Evolutionary conservation across 768 basidiomycete genomes (phyloP).

Genomic region (Xerocomellus chrysenteron): DNA sequence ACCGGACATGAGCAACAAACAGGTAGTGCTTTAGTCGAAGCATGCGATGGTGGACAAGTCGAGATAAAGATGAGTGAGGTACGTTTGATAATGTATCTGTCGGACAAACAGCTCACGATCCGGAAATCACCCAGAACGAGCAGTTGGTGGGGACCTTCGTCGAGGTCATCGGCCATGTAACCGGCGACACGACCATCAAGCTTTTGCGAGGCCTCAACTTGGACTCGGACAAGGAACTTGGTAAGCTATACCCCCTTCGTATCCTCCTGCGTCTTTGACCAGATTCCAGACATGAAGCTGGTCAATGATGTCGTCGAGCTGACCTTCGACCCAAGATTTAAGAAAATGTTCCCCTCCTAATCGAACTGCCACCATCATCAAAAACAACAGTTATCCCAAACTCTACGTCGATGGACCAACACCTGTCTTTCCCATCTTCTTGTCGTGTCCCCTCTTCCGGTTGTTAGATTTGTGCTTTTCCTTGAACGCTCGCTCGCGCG

Average conservation of each 20-base stretch:
- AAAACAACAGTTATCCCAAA: not conserved
- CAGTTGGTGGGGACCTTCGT: constrained; percentile 53
- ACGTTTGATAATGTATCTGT: constrained; percentile 10
- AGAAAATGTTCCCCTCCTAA: constrained; percentile 44
- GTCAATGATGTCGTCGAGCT: constrained; percentile 62
- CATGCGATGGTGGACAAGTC: constrained; percentile 67
- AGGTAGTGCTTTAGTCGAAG: constrained; percentile 54
- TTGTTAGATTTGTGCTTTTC: constrained; percentile 80
- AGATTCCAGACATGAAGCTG: constrained; percentile 50
- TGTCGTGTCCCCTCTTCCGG: constrained; percentile 83
- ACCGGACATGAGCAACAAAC: constrained; percentile 33
- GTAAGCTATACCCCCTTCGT: constrained; percentile 38
- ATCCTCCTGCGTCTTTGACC: constrained; percentile 5
- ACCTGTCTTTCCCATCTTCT: constrained; percentile 76
- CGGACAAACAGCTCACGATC: not conserved
- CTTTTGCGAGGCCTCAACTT: constrained; percentile 52
- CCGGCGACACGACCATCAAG: constrained; percentile 55
- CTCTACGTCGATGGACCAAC: constrained; percentile 34
- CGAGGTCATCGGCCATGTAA: constrained; percentile 66
- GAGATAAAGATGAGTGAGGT: constrained; percentile 44
- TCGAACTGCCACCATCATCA: not conserved
- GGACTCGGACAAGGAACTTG: constrained; percentile 53
- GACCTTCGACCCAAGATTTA: constrained; percentile 58
- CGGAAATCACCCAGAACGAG: constrained; percentile 34
- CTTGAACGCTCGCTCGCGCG: constrained; percentile 67